Percentiles rank a stretch among this genome's conserved stretches.
Conservation (phyloP, 2,329 filamentous ascomycete species). For the Juglanconis juglandina region DNA sequence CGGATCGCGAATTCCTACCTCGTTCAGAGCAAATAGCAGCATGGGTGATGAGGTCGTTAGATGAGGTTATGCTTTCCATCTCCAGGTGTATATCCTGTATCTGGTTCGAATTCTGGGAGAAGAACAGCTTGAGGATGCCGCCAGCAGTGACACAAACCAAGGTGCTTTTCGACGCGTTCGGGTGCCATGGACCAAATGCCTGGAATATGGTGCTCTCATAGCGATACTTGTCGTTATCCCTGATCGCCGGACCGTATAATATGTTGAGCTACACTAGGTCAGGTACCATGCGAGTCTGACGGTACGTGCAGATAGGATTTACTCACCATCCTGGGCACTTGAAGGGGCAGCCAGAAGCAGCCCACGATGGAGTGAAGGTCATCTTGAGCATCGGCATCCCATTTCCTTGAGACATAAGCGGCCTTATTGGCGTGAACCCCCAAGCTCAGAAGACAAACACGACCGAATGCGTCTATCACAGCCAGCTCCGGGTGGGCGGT, state of each 20-base stretch:
- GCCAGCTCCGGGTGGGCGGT: conserved; percentile 75
- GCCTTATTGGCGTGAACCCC: conserved; percentile 71
- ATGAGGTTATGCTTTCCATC: conserved; percentile 67
- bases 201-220: conserved; percentile 66
- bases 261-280: conserved; percentile 38
- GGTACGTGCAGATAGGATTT: conserved; percentile 22
- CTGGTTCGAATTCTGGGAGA: conserved; percentile 68
- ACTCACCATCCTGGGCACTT: conserved; percentile 25
- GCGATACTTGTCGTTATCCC: conserved; percentile 59
- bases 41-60: conserved; percentile 76
- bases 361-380: conserved; percentile 78
- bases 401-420: conserved; percentile 52
- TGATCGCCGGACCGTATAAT: conserved; percentile 61
- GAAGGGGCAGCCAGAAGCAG: conserved; percentile 75
- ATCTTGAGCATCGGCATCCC: conserved; percentile 65
- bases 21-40: conserved; percentile 73
- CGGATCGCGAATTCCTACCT: conserved; percentile 43
- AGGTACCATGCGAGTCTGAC: background rate
- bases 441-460: conserved; percentile 71
- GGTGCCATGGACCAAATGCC: conserved; percentile 70
- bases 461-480: conserved; percentile 74
- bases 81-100: conserved; percentile 72
- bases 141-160: conserved; percentile 73
- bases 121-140: conserved; percentile 72
- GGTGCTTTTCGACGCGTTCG: conserved; percentile 66